Evolutionary conservation across 768 basidiomycete species (phyloP).

Genomic region (Pulveroboletus ravenelii): DNA sequence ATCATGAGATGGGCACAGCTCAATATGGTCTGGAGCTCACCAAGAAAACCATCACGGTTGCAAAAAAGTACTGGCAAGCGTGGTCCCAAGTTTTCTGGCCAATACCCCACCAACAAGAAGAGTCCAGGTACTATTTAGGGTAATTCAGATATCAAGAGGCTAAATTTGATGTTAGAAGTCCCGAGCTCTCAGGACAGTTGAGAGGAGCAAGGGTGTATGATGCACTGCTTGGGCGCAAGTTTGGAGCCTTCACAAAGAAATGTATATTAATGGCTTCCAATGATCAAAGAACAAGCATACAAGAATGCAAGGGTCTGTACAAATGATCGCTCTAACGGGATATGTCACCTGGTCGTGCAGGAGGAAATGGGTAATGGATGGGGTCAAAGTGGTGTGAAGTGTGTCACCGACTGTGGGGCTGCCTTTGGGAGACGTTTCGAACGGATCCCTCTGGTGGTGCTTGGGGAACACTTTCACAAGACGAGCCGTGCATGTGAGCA

Average conservation of each 20-base stretch:
- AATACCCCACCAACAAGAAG: slow-evolving; percentile 74
- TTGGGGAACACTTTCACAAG: neutral
- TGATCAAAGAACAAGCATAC: slow-evolving; percentile 67
- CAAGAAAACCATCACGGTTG: slow-evolving; percentile 69
- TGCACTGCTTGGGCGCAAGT: slow-evolving; percentile 40
- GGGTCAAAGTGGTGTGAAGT: neutral
- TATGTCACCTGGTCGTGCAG: slow-evolving; percentile 13
- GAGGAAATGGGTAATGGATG: neutral
- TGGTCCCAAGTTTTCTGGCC: slow-evolving; percentile 67
- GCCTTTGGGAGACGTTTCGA: neutral
- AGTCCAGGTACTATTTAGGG: slow-evolving; percentile 72
- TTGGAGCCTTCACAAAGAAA: neutral
- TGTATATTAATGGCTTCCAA: slow-evolving; percentile 73
- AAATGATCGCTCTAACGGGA: slow-evolving; percentile 37
- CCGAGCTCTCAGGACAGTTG: slow-evolving; percentile 64
- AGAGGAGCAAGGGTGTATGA: slow-evolving; percentile 74
- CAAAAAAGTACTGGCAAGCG: slow-evolving; percentile 60
- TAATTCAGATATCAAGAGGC: slow-evolving; percentile 71
- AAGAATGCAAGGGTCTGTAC: slow-evolving; percentile 58
- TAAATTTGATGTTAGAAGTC: slow-evolving; percentile 73
- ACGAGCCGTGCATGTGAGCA: neutral
- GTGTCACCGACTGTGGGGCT: neutral
- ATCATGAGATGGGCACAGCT: slow-evolving; percentile 6
- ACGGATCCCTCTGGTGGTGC: neutral
- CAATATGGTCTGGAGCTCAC: slow-evolving; percentile 28